A percentile compares a stretch with the other conserved stretches of the same genome.
phyloP scores from a whole-genome alignment of 306 rosid species.

The Prunus persica region Prunus_persica_NCBIv2 NC_034015.1:16550001-16550500 shows the following conservation, averaged over 20 bases:
- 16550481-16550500: background rate
- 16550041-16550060: background rate
- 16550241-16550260: conserved; percentile 69
- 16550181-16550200: background rate
- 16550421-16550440: background rate
- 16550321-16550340: conserved; percentile 68
- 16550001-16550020: background rate
- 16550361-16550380: conserved; percentile 60
- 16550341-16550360: conserved; percentile 59
- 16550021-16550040: background rate
- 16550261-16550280: conserved; percentile 76
- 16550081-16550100: conserved; percentile 18
- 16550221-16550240: conserved; percentile 62
- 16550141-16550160: background rate
- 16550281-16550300: conserved; percentile 67
- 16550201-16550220: conserved; percentile 44
- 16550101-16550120: background rate
- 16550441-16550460: background rate
- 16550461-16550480: background rate
- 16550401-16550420: background rate
- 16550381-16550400: conserved; percentile 67
- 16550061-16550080: conserved; percentile 9
- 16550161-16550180: background rate
- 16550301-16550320: conserved; percentile 69
- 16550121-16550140: background rate